Conservation (phyloP, 352 stramenopile genomes). For the Thraustotheca clavata region DNA sequence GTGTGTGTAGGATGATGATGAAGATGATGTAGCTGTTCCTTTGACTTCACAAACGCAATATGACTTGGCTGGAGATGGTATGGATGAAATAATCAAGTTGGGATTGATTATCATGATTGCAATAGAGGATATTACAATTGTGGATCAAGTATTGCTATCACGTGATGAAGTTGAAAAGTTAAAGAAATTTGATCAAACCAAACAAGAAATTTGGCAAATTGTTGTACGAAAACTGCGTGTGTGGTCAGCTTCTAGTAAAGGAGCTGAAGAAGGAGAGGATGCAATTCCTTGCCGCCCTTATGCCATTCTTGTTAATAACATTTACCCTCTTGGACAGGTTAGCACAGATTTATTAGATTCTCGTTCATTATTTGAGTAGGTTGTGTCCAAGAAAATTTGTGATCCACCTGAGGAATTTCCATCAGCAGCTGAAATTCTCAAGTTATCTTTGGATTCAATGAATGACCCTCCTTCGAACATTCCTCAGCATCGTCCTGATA, state of each 20-base stretch:
- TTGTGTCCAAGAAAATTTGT: slow-evolving; percentile 80
- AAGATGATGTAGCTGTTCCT: slow-evolving; percentile 5
- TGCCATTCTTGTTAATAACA: slow-evolving; percentile 81
- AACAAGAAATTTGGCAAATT: slow-evolving; percentile 82
- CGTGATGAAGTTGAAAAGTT: slow-evolving; percentile 56
- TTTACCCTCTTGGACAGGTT: slow-evolving; percentile 71
- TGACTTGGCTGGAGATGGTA: slow-evolving; percentile 70
- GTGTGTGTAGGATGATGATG: slow-evolving; percentile 10
- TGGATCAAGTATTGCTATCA: slow-evolving; percentile 56
- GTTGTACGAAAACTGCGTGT: slow-evolving; percentile 81
- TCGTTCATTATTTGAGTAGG: slow-evolving; percentile 18
- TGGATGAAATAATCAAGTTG: not conserved
- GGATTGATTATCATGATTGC: not conserved
- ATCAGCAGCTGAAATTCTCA: slow-evolving; percentile 51
- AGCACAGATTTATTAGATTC: slow-evolving; percentile 5
- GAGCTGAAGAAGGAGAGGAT: slow-evolving; percentile 43
- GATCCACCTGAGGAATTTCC: slow-evolving; percentile 74
- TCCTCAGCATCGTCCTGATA: slow-evolving; percentile 74
- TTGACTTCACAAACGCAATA: slow-evolving; percentile 51
- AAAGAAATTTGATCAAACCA: slow-evolving; percentile 59
- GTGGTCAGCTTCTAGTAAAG: slow-evolving; percentile 67
- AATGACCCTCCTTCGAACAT: slow-evolving; percentile 57
- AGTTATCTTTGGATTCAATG: slow-evolving; percentile 69
- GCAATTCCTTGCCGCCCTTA: slow-evolving; percentile 71
- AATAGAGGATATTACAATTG: slow-evolving; percentile 72